Evolutionary conservation across 1,284 basidiomycete genomes (phyloP).

Genomic region (Cutaneotrichosporon dermatis): DNA sequence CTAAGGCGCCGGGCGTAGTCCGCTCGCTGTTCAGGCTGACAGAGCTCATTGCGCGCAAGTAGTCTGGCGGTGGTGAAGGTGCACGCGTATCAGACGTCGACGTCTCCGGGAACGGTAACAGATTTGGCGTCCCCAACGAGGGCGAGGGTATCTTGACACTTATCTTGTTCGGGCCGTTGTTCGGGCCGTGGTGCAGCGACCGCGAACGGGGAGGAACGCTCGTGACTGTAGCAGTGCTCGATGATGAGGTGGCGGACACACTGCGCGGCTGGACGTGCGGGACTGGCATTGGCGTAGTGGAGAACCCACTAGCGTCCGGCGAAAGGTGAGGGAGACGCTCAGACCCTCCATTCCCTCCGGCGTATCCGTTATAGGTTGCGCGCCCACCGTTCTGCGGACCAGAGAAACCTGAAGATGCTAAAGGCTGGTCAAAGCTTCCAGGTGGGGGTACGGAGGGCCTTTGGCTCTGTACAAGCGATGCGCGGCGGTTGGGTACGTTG

Average conservation of each 20-base stretch:
- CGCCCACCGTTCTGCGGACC: not conserved
- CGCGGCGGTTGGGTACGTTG: conserved; percentile 1
- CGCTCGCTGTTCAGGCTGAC: conserved; percentile 23
- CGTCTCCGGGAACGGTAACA: conserved; percentile 9
- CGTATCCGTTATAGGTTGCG: not conserved
- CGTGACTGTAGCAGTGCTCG: conserved; percentile 4
- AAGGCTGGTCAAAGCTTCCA: not conserved
- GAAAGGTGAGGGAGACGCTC: not conserved
- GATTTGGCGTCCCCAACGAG: conserved; percentile 2
- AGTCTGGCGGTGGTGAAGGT: conserved; percentile 20
- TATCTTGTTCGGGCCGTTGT: conserved; percentile 7
- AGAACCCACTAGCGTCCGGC: not conserved
- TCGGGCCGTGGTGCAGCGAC: not conserved
- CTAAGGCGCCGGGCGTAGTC: conserved; percentile 13
- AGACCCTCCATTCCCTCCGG: not conserved
- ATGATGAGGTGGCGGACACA: conserved; percentile 7
- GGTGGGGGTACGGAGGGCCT: conserved; percentile 1
- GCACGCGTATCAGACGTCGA: not conserved
- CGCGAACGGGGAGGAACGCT: conserved; percentile 12
- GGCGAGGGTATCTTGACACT: conserved; percentile 15
- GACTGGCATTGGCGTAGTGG: not conserved
- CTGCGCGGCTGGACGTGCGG: conserved; percentile 11
- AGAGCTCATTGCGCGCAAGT: conserved; percentile 21
- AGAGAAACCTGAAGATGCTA: not conserved
- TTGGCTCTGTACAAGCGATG: conserved; percentile 7